Evolutionary conservation across 1,284 basidiomycete genomes (phyloP), one percentile per base, ranked within the genome.

Genomic region (Microbotryomycetes sp.): DNA sequence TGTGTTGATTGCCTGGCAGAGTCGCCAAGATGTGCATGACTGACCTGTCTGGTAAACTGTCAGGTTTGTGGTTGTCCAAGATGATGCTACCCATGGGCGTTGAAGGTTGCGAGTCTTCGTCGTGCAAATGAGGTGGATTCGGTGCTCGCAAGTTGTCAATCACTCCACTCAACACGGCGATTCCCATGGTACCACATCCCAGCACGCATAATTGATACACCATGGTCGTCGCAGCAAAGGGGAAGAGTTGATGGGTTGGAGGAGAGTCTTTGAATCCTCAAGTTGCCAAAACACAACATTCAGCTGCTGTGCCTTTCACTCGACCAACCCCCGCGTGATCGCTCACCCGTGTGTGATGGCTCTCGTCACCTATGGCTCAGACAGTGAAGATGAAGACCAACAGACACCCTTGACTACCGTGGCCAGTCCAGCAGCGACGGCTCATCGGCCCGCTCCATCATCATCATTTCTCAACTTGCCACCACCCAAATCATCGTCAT

Each of bases 161-260:
- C 47, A 94, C 85, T 58, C 92, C 96, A 30, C 93, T 96, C 52
- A 96, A 83, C 74, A 99, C 84, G 63, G 96, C 92, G 68, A 97
- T 80, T 60, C 96, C 96, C 96, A 99, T 98, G 6, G 96, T 98
- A 61, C 96, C 96, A 77, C 96, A 98, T 81, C 92, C 92, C 90
- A 73, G 56, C 25, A 64, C 62, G 46, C 64, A 61, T 29, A 65
- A 60, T 25, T 63, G 62, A 65, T 71, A 72, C 19, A 70, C 68
- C 71, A 72, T 72, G 16, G 15, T n/a, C 47, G 12, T 22, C 23
- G 47, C 4, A 23, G 47, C 5, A 15, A 28, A 23, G 47, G 19
- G 15, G 14, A 12, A 9, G 15, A 4, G 19, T 23, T 22, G 16
- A 49, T 22, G 15, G 47, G 16, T 3, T 22, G 3, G 47, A 49